Evolutionary conservation across 441 rosid species (phyloP).

Genomic region (Euphorbia schlechtendalii): DNA sequence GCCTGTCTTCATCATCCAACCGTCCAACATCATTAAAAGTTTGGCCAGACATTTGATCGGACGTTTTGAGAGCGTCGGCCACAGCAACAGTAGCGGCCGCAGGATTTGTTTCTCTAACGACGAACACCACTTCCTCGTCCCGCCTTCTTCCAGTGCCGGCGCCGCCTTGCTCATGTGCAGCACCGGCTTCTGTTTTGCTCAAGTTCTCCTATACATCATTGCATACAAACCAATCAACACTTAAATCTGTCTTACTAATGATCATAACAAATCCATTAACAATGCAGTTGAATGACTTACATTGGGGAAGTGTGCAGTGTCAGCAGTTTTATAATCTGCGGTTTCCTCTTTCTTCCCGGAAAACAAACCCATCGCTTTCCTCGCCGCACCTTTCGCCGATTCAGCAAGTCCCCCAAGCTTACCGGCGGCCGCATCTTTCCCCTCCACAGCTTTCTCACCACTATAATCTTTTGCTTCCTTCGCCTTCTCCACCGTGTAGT

Average conservation of each 20-base stretch:
- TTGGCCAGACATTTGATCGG: slow-evolving; percentile 42
- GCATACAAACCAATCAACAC: too few relatives aligned
- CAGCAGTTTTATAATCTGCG: too few relatives aligned
- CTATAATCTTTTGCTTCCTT: slow-evolving; percentile 32
- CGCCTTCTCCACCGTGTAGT: slow-evolving; percentile 27
- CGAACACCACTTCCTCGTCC: slow-evolving; percentile 10
- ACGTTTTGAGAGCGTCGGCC: slow-evolving; percentile 26
- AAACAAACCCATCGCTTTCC: too few relatives aligned
- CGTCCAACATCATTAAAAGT: slow-evolving; percentile 48
- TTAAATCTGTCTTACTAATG: too few relatives aligned
- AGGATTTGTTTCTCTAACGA: slow-evolving; percentile 23
- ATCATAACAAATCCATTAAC: too few relatives aligned
- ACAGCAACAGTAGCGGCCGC: slow-evolving; percentile 16
- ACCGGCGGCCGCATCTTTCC: too few relatives aligned
- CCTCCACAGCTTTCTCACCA: slow-evolving; percentile 29
- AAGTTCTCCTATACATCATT: too few relatives aligned
- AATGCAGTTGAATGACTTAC: too few relatives aligned
- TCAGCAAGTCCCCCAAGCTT: too few relatives aligned
- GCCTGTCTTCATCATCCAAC: slow-evolving; percentile 20
- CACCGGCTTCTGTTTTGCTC: slow-evolving; percentile 20
- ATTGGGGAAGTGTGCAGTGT: too few relatives aligned
- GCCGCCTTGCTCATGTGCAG: slow-evolving; percentile 28
- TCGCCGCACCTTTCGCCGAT: too few relatives aligned
- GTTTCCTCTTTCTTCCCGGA: too few relatives aligned
- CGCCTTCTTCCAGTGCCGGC: slow-evolving; percentile 20